Evolutionary conservation across 2,329 filamentous ascomycete species (phyloP), one percentile per base, ranked within the genome.

Genomic region (Endoconidiophora polonica): DNA sequence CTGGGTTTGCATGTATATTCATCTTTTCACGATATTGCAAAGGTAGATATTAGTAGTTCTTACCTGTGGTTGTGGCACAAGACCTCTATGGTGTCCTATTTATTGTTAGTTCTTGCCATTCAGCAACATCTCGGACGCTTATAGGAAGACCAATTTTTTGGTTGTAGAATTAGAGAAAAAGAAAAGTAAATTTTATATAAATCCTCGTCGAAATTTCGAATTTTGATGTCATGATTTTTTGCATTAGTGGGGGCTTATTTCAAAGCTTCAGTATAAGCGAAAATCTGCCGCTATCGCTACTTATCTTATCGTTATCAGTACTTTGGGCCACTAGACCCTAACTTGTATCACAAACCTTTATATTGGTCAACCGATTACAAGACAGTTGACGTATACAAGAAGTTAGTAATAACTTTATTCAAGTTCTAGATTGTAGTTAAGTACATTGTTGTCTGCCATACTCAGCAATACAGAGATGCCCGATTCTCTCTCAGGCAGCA

Each of bases 1-100:
- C 50, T 52, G 50, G 50, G 50, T 52, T 52, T 48, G 50, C 50
- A 52, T 48, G 26, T 20, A 39, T 6, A 16, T 44, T 52, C 50
- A 52, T 52, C 50, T 37, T 52, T 36, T 52, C 49, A 52, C 29
- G 40, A 12, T 22, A 12, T 37, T 16, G 41, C 33, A 23, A n/a
- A 36, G 22, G 22, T 12, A 33, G 14, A 45, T 44, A 10, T 24
- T 20, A 16, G 18, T 9, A 20, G 22, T 16, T 29, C 49, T 52
- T 52, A 52, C 49, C 49, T 29, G 23, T 48, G 39, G 12, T n/a
- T 14, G 23, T 6, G 4, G n/a, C 14, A 6, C 18, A 39, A 29
- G n/a, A 45, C 4, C 36, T 39, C 10, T 33, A 33, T 12, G 7
- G 18, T 33, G 12, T 33, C 29, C 7, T 33, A 9, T 33, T 33